phyloP scores from a whole-genome alignment of 768 basidiomycete species.

The Amanita pallidorosea region DNA sequence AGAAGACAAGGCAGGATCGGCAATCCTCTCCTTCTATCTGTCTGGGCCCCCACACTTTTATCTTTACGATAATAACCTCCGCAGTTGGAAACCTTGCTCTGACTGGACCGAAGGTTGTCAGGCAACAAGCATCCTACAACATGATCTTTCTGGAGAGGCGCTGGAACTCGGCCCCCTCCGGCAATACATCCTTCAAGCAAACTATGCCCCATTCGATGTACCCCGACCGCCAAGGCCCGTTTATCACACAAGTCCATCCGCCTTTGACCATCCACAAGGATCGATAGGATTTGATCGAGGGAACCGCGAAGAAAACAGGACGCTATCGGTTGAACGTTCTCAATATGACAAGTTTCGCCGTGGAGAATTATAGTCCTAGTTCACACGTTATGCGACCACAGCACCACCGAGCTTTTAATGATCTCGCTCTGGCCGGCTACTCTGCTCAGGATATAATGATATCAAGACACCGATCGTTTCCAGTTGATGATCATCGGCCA shows the following conservation, averaged over 20 bases:
- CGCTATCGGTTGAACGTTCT: background rate
- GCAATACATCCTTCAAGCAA: constrained; percentile 30
- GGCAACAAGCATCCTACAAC: constrained; percentile 51
- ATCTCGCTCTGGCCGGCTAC: too few relatives aligned
- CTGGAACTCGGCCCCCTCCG: constrained; percentile 49
- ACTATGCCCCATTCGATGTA: background rate
- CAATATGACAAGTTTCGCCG: background rate
- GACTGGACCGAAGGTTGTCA: constrained; percentile 76
- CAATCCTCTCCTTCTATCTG: constrained; percentile 52
- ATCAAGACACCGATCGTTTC: background rate
- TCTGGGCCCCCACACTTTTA: constrained; percentile 62
- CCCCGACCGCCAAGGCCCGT: background rate
- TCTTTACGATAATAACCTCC: constrained; percentile 34
- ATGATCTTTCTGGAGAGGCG: constrained; percentile 55
- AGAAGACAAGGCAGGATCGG: constrained; percentile 42
- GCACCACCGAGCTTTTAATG: background rate
- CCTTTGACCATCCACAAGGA: constrained; percentile 21
- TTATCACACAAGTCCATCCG: constrained; percentile 18
- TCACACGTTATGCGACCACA: too few relatives aligned
- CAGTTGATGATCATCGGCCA: constrained; percentile 7
- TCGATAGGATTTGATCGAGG: background rate
- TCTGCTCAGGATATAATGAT: background rate
- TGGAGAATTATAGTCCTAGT: background rate
- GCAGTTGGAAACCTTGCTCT: constrained; percentile 50
- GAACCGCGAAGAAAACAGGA: background rate